A percentile compares a stretch with the other conserved stretches of the same genome.
These are phyloP conservation scores for Fragosphaeria purpurea DNA, from an alignment of 2,329 filamentous ascomycete species.

Conservation along the genomic window DNA sequence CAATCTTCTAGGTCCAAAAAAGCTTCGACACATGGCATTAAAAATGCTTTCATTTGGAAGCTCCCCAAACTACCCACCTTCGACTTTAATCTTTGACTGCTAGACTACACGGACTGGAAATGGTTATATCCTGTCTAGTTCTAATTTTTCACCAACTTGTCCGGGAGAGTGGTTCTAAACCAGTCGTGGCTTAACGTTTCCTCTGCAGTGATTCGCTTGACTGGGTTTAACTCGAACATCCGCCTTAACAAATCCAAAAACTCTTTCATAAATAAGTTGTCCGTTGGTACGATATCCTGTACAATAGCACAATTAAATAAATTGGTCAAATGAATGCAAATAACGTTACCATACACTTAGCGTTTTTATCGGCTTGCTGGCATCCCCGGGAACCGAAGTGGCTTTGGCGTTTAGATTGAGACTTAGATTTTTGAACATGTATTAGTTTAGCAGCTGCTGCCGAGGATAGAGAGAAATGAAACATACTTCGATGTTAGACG, in stretches of 20 bases:
- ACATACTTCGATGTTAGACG: slow-evolving; percentile 51
- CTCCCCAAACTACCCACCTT: no score
- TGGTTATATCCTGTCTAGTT: no score
- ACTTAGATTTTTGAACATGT: slow-evolving; percentile 54
- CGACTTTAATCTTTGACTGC: no score
- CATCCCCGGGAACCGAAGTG: slow-evolving; percentile 52
- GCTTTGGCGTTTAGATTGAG: slow-evolving; percentile 55
- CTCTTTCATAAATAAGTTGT: slow-evolving; percentile 47
- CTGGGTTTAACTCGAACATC: slow-evolving; percentile 60
- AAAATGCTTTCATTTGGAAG: no score
- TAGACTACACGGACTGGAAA: no score
- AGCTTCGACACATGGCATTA: no score
- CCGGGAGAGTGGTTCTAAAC: no score
- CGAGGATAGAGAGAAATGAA: no score
- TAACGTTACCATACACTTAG: slow-evolving; percentile 38
- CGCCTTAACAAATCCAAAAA: slow-evolving; percentile 55
- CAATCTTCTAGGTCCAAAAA: no score
- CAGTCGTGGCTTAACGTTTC: slow-evolving; percentile 56
- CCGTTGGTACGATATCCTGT: slow-evolving; percentile 58
- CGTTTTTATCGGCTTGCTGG: slow-evolving; percentile 63
- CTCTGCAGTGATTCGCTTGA: slow-evolving; percentile 55
- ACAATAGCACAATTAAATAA: neutral
- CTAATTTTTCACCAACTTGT: no score
- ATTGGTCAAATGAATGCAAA: neutral
- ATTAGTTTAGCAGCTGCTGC: neutral